These are phyloP conservation scores for Boletus coccyginus DNA, from an alignment of 768 basidiomycete species.

Conservation along the genomic window DNA sequence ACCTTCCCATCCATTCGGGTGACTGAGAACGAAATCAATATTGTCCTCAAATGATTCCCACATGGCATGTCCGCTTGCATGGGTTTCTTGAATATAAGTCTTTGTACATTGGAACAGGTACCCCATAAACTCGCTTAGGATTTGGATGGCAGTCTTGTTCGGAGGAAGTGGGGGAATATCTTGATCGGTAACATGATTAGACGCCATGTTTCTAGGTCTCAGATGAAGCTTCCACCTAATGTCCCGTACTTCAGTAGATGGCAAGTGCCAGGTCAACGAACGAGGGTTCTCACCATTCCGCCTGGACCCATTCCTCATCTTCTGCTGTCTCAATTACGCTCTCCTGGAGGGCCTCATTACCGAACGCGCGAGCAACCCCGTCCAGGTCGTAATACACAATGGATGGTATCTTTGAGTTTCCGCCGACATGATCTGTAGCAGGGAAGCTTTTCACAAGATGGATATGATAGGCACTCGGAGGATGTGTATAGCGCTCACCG, in stretches of 20 bases:
- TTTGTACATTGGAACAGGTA: constrained; percentile 45
- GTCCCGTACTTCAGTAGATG: constrained; percentile 3
- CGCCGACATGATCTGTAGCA: constrained; percentile 43
- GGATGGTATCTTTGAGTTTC: constrained; percentile 50
- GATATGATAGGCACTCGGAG: neutral
- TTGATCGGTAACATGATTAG: constrained; percentile 24
- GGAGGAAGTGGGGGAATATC: constrained; percentile 44
- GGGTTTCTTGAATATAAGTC: constrained; percentile 44
- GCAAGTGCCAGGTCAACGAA: neutral
- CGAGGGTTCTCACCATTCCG: constrained; percentile 28
- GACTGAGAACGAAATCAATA: constrained; percentile 46
- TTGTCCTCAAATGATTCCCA: constrained; percentile 41
- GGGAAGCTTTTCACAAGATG: constrained; percentile 38
- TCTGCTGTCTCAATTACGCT: constrained; percentile 38
- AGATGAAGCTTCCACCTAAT: constrained; percentile 38
- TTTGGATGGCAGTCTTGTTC: constrained; percentile 39
- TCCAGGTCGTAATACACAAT: constrained; percentile 44
- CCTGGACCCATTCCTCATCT: constrained; percentile 32
- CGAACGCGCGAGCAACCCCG: constrained; percentile 41
- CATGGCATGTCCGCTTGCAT: constrained; percentile 39
- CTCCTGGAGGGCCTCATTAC: constrained; percentile 44
- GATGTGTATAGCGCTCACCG: constrained; percentile 16
- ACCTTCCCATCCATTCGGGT: constrained; percentile 50
- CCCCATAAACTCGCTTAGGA: constrained; percentile 48
- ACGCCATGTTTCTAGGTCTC: constrained; percentile 24